Percentiles rank a stretch among this genome's conserved stretches.
Conservation (phyloP, 495 filamentous ascomycete genomes). For the Margaritispora aquatica region DNA sequence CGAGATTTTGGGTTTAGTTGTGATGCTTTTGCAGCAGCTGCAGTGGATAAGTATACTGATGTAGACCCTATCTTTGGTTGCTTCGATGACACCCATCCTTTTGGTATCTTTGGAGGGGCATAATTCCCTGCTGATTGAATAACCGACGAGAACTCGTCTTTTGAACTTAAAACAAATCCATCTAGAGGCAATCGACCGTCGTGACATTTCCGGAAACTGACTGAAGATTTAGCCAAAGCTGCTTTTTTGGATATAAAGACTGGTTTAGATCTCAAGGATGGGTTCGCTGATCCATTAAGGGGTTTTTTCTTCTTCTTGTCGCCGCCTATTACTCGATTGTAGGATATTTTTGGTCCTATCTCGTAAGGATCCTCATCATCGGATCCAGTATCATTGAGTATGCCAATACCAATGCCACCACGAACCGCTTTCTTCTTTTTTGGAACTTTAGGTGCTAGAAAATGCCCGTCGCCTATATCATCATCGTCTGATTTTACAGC, state of each 20-base stretch:
- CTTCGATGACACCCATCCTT: slow-evolving; percentile 69
- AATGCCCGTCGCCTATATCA: slow-evolving; percentile 29
- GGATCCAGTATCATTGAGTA: slow-evolving; percentile 93
- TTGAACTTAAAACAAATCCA: slow-evolving; percentile 70
- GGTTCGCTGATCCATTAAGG: slow-evolving; percentile 46
- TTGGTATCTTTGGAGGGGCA: slow-evolving; percentile 67
- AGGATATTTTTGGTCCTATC: slow-evolving; percentile 85
- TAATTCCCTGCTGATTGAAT: slow-evolving; percentile 57
- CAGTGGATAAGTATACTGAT: slow-evolving; percentile 56
- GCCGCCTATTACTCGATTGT: slow-evolving; percentile 75
- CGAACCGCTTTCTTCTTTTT: slow-evolving; percentile 44
- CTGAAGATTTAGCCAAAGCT: slow-evolving; percentile 45
- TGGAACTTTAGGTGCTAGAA: slow-evolving; percentile 25
- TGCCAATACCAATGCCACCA: slow-evolving; percentile 77
- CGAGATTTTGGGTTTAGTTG: slow-evolving; percentile 72
- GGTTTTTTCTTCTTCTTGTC: slow-evolving; percentile 73
- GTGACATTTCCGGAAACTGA: slow-evolving; percentile 70
- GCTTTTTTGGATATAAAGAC: slow-evolving; percentile 75
- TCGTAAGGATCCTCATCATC: slow-evolving; percentile 96
- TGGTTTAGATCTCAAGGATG: slow-evolving; percentile 60
- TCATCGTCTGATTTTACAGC: slow-evolving; percentile 46
- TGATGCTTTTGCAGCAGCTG: slow-evolving; percentile 68
- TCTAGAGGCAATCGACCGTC: slow-evolving; percentile 82
- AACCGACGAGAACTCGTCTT: slow-evolving; percentile 45
- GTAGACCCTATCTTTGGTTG: slow-evolving; percentile 30